Evolutionary conservation across 495 filamentous ascomycete species (phyloP), one percentile per base, ranked within the genome.

Genomic region (Lophiotrema nucula): DNA sequence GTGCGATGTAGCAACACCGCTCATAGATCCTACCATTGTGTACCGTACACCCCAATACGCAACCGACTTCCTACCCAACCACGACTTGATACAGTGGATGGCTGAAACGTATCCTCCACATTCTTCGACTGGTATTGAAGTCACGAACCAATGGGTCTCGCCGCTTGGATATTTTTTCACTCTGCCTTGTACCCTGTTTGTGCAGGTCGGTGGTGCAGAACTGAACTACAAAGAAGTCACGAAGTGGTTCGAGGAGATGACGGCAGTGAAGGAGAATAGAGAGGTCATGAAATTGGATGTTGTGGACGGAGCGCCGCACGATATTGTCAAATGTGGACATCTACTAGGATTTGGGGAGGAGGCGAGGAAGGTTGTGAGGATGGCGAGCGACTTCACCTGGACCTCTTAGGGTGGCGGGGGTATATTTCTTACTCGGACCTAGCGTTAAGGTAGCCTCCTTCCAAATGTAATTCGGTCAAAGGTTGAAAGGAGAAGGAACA

Each of bases 171-270:
- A 73, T 41, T 69, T 74, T 3, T 78, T 79, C 28, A 21, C 11
- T 11, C 63, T 72, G 12, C 60, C 62, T 11, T 64, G 67, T 16
- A 75, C 74, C 10, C 33, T 76, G 15, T 69, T 67, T 25, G 59
- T 76, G 31, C 67, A 70, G n/a, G 60, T 65, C 4, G 77, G 76
- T 6, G 70, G 67, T n/a, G 60, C 61, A 21, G 77, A 79, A 62
- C 64, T 77, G 2, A 52, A 77, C 47, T 72, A 16, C 38, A 60
- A 68, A 21, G 72, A 77, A 18, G 67, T 69, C 43, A 57, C 46
- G 37, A 38, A 62, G 53, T 67, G 74, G 39, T 70, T 60, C 10
- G 61, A 68, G 24, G 31, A 51, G 45, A 74, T 76, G 57, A 35
- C 53, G 33, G 53, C 73, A 21, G 69, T 64, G 10, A 27, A 35